phyloP scores from a whole-genome alignment of 1,284 basidiomycete genomes.

The Austropuccinia psidii region DNA sequence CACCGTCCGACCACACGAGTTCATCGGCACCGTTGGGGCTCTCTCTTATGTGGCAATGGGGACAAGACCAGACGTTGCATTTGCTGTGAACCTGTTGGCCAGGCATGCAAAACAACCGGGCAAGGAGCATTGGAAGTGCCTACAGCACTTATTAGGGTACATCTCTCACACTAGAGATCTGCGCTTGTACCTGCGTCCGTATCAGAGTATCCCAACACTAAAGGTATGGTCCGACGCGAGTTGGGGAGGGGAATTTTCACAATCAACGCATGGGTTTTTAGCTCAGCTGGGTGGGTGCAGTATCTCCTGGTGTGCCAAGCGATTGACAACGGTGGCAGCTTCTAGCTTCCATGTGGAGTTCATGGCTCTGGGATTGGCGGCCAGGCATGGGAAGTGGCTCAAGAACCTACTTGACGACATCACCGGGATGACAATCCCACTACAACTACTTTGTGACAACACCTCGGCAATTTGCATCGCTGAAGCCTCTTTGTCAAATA shows the following conservation, averaged over 20 bases:
- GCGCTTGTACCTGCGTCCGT: background rate
- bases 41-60: background rate
- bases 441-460: no score
- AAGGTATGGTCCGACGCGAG: background rate
- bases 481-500: no score
- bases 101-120: background rate
- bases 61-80: background rate
- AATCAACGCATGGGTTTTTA: background rate
- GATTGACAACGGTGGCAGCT: background rate
- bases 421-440: no score
- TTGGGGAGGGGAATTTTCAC: no score
- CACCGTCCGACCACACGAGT: background rate
- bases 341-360: background rate
- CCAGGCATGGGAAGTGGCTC: no score
- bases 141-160: background rate
- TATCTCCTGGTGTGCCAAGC: background rate
- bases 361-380: no score
- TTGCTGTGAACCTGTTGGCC: background rate
- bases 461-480: no score
- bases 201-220: background rate
- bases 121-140: background rate
- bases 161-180: background rate
- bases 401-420: no score
- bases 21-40: background rate
- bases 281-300: background rate